A percentile compares a stretch with the other conserved stretches of the same genome.
These are phyloP conservation scores for Capronia epimyces DNA, from an alignment of 2,329 filamentous ascomycete species.

Conservation along the genomic window DNA sequence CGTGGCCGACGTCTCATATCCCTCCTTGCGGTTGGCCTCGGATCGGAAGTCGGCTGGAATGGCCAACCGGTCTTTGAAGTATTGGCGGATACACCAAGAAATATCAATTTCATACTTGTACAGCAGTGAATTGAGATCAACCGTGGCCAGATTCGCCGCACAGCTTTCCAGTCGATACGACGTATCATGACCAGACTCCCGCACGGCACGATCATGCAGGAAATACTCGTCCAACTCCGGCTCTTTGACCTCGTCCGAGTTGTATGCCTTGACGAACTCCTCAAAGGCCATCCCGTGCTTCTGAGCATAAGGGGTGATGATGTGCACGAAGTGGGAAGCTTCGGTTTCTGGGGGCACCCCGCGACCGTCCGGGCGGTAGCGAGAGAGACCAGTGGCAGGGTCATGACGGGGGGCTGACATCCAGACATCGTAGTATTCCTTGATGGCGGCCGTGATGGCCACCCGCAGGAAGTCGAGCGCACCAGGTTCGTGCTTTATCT, in stretches of 20 bases:
- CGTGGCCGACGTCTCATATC: constrained; percentile 72
- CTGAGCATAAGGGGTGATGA: constrained; percentile 73
- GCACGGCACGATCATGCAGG: constrained; percentile 87
- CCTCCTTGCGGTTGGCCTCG: constrained; percentile 58
- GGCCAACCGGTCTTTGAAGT: constrained; percentile 76
- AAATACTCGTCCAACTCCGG: constrained; percentile 94
- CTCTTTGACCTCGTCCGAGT: constrained; percentile 67
- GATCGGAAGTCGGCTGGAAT: constrained; percentile 78
- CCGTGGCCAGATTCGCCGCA: constrained; percentile 82
- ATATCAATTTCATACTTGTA: constrained; percentile 99
- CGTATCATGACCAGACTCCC: constrained; percentile 95
- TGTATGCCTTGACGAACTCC: constrained; percentile 85
- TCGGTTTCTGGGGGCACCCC: constrained; percentile 92
- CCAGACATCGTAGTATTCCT: constrained; percentile 92
- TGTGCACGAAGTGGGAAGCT: constrained; percentile 75
- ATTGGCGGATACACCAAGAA: constrained; percentile 71
- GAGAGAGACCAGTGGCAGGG: constrained; percentile 68
- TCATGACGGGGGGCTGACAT: constrained; percentile 72
- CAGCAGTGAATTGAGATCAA: constrained; percentile 87
- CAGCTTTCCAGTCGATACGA: constrained; percentile 86
- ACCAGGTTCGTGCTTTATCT: constrained; percentile 78
- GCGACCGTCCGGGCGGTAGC: constrained; percentile 75
- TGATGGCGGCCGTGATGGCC: constrained; percentile 85
- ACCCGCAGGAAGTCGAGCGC: constrained; percentile 74
- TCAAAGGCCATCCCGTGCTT: constrained; percentile 78